Evolutionary conservation across 1,284 basidiomycete species (phyloP).

Genomic region (Rhodotorula sp.): DNA sequence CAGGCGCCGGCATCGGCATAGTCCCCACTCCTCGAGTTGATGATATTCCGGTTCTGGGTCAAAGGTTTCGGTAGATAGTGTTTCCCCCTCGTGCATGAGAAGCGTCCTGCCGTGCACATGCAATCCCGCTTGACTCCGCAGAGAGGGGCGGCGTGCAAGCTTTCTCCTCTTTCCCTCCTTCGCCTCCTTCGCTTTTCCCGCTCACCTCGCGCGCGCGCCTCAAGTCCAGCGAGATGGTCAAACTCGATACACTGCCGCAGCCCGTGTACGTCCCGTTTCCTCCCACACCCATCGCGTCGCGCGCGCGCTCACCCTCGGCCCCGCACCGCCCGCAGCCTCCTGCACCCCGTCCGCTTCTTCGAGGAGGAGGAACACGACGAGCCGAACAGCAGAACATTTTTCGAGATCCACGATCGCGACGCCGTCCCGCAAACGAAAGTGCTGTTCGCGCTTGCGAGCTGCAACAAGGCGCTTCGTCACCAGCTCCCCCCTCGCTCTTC

Average conservation of each 20-base stretch:
- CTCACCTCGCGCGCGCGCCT: no score
- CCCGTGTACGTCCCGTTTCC: neutral
- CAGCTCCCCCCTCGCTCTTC: neutral
- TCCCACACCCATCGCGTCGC: neutral
- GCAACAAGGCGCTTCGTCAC: neutral
- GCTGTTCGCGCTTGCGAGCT: neutral
- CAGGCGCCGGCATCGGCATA: slow-evolving; percentile 17
- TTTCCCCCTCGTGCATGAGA: no score
- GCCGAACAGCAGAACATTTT: neutral
- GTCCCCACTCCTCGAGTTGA: neutral
- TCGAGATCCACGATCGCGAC: neutral
- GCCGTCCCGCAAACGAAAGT: neutral
- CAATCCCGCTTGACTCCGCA: no score
- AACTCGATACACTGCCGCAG: neutral
- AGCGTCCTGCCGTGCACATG: no score
- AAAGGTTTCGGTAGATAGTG: no score
- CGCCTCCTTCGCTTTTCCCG: neutral
- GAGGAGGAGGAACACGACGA: neutral
- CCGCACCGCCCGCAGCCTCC: neutral
- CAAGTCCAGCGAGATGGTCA: neutral
- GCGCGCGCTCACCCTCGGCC: no score
- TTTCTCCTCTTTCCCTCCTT: neutral
- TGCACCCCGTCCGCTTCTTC: neutral
- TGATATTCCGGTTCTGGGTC: no score
- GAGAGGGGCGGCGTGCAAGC: no score